Evolutionary conservation across 1,139 yeast species (phyloP), one percentile per base, ranked within the genome.

Genomic region (Scheffersomyces lignicola): DNA sequence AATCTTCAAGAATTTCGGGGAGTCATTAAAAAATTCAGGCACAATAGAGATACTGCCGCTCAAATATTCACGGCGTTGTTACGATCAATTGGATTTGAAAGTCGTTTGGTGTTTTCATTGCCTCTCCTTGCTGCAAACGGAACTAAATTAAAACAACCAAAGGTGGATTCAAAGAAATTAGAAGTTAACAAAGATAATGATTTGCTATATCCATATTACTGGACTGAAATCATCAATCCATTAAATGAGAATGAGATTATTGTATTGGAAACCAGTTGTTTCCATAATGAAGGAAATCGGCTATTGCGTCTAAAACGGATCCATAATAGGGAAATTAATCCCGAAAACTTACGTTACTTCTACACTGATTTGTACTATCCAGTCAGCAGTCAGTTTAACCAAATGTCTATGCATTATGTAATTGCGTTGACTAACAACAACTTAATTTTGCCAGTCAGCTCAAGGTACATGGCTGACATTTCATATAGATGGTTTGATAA

Each of bases 171-270:
- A 6, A 40, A 39, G 2, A 58, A 56, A 25, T 36, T 62, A 1
- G 37, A 40, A 6, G 37, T 49, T 5, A 65, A 60, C 31, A 57
- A 54, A 28, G 73, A 66, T 34, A 53, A 57, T 38, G 73, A 66
- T 40, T 42, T 65, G 10, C 42, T 66, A 5, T 65, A 59, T 37
- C 73, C 73, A 0, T 65, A 65, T 39, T 65, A 51, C 39, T 66
- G 73, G 73, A 63, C 69, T 7, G 73, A 66, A 41, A 34, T 65
- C 3, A 44, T 66, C 2, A 64, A 65, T 36, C 72, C 73, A 0
- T 21, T 60, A 3, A 43, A 65, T 33, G 40, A 41, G 1, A 36
- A 45, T 2, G 65, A 65, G 37, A 21, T 66, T 0, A 40, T 62
- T 10, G 43, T 63, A 0, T 24, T 66, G 3, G 73, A 66, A 37